Conservation (phyloP, 139 green algal genomes). For the Asterochloris sp. region DNA sequence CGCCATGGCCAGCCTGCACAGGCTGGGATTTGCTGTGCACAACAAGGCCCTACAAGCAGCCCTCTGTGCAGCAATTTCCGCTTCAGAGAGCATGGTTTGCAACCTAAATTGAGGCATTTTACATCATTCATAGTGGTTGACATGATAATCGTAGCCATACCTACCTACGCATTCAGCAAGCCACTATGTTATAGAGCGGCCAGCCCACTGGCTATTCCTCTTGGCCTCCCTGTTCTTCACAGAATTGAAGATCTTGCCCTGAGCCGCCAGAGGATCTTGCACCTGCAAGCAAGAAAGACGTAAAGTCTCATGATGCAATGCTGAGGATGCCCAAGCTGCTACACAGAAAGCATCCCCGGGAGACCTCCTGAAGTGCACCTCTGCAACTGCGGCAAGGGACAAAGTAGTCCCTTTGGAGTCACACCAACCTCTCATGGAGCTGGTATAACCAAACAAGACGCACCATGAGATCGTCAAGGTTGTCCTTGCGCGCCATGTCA, state of each 20-base stretch:
- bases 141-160: too few species aligned
- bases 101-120: too few species aligned
- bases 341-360: background rate
- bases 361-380: background rate
- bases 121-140: too few species aligned
- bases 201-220: too few species aligned
- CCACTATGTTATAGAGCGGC: too few species aligned
- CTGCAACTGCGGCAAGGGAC: background rate
- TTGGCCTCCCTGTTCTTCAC: constrained; percentile 3
- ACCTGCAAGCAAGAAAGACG: constrained; percentile 26
- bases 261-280: constrained; percentile 70
- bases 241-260: constrained; percentile 9
- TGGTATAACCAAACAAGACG: background rate
- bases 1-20: too few species aligned
- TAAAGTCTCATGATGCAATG: too few species aligned
- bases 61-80: too few species aligned
- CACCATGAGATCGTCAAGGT: constrained; percentile 78
- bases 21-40: too few species aligned
- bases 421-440: background rate
- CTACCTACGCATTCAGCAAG: too few species aligned
- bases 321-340: background rate
- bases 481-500: constrained; percentile 54
- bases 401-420: background rate
- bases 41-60: too few species aligned
- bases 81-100: too few species aligned